phyloP scores from a whole-genome alignment of 805 yeast species.

The Saturnispora quitensis region DNA sequence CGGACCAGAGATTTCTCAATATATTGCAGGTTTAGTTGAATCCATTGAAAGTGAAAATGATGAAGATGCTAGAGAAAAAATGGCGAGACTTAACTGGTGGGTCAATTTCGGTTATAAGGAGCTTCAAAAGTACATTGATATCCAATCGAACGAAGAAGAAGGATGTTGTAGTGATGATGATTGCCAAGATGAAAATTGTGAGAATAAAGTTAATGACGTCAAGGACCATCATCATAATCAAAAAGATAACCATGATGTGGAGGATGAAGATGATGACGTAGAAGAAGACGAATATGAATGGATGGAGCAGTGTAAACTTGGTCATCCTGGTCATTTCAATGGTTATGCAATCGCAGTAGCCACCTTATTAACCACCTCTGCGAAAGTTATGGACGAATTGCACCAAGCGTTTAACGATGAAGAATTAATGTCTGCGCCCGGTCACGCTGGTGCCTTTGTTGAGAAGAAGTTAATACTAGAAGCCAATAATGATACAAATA shows the following conservation, averaged over 20 bases:
- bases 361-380: slow-evolving; percentile 26
- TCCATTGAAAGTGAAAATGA: slow-evolving; percentile 14
- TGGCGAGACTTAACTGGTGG: slow-evolving; percentile 18
- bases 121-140: slow-evolving; percentile 11
- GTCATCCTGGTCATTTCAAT: slow-evolving; percentile 39
- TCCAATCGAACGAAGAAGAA: slow-evolving; percentile 7
- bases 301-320: slow-evolving; percentile 28
- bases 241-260: slow-evolving; percentile 14
- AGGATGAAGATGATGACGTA: slow-evolving; percentile 20
- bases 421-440: slow-evolving; percentile 7
- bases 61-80: slow-evolving; percentile 2
- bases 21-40: slow-evolving; percentile 13
- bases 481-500: slow-evolving; percentile 9
- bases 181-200: slow-evolving; percentile 9
- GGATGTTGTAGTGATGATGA: slow-evolving; percentile 8
- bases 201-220: slow-evolving; percentile 6
- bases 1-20: slow-evolving; percentile 35
- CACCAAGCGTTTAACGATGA: slow-evolving; percentile 8
- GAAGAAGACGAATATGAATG: slow-evolving; percentile 27
- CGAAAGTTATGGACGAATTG: slow-evolving; percentile 21
- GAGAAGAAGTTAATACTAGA: slow-evolving; percentile 7
- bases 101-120: slow-evolving; percentile 16
- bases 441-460: slow-evolving; percentile 8
- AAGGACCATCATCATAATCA: slow-evolving; percentile 10
- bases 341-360: slow-evolving; percentile 35